Evolutionary conservation across 2,329 filamentous ascomycete species (phyloP), one percentile per base, ranked within the genome.

Genomic region (Beauveria sp.): DNA sequence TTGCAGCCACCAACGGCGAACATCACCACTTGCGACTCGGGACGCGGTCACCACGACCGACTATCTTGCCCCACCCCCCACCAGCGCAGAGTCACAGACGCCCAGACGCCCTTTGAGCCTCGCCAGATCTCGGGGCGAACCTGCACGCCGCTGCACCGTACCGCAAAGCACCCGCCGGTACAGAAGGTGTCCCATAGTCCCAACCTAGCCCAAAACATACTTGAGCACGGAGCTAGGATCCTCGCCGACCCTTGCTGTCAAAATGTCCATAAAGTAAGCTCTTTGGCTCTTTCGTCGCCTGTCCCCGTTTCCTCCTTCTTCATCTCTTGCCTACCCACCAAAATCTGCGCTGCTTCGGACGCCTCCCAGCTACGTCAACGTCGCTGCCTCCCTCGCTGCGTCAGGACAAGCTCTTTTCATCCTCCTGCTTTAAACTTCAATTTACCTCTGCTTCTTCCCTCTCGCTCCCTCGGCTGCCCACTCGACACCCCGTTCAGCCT

Each of bases 241-340:
- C 40, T 63, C 57, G 50, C 50, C 51, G 50, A 72, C 72, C 70
- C 69, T 72, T 68, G 70, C 70, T 64, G 67, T 70, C 69, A 77
- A 70, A 71, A 82, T 82, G 79, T 82, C 79, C 72, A 80, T 82
- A 79, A 82, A 82, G 79, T 82, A 76, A 77, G 77, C 76, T 56
- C 46, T 46, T 31, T 42, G 77, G 77, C 76, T 56, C 46, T 46
- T 31, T 54, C 20, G 45, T 46, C 24, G 28, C 53, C 26, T 40
- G 45, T 53, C 53, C 40, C 58, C 61, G 56, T 60, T 64, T 61
- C 59, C 62, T 59, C 42, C 40, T 56, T 60, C 56, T 63, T 63
- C 58, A 58, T 57, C 54, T 48, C 56, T 61, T 45, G 26, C 61
- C 63, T 52, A 59, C 48, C 52, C 60, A 52, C 26, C 60, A 46